These are phyloP conservation scores for Brassica nigra DNA, from an alignment of 345 rosid genomes.

Conservation along the genomic window DNA sequence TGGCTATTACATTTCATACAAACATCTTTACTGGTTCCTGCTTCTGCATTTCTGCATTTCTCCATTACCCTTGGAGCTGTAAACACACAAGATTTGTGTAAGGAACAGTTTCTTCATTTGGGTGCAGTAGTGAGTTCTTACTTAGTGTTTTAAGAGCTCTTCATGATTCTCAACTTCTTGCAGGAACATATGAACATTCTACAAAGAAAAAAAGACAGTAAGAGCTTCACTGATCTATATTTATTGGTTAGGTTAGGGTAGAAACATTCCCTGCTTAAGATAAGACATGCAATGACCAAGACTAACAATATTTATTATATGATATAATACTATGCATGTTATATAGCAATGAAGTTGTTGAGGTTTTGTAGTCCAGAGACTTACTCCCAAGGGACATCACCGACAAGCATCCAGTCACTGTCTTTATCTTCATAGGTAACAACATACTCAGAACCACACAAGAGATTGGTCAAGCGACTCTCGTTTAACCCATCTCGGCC, in stretches of 20 bases:
- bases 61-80: constrained; percentile 76
- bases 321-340: neutral
- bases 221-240: constrained; percentile 10
- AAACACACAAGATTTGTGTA: constrained; percentile 12
- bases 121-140: neutral
- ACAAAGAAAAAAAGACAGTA: constrained; percentile 17
- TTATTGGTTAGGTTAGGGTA: neutral
- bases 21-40: constrained; percentile 36
- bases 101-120: constrained; percentile 10
- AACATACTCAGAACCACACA: constrained; percentile 74
- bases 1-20: constrained; percentile 33
- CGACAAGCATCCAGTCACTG: constrained; percentile 87
- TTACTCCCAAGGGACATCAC: constrained; percentile 91
- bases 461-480: constrained; percentile 56
- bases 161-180: constrained; percentile 70
- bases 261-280: neutral
- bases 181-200: constrained; percentile 70
- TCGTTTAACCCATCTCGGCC: constrained; percentile 55
- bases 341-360: constrained; percentile 2
- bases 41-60: constrained; percentile 59
- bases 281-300: neutral
- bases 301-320: neutral
- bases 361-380: constrained; percentile 34
- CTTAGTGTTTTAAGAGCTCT: constrained; percentile 60
- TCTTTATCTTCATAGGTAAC: constrained; percentile 84